These are phyloP conservation scores for Papiliotrema fonsecae DNA, from an alignment of 1,284 basidiomycete species.

Conservation along the genomic window DNA sequence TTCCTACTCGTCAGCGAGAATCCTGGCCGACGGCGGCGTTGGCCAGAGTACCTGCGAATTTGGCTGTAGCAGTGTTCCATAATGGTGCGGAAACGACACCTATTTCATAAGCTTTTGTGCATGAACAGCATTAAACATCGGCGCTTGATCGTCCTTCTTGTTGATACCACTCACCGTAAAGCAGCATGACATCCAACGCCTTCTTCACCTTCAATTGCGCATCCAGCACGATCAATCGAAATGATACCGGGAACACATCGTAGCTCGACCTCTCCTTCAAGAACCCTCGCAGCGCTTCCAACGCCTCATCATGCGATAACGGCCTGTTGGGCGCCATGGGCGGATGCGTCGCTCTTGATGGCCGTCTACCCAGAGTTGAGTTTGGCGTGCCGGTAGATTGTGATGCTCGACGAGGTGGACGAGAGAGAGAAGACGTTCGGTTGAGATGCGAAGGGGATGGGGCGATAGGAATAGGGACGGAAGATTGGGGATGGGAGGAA, in stretches of 20 bases:
- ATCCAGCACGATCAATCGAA: constrained; percentile 93
- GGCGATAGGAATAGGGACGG: constrained; percentile 13
- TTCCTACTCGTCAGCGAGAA: constrained; percentile 53
- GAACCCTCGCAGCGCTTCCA: constrained; percentile 73
- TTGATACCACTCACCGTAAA: constrained; percentile 61
- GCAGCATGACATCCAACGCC: constrained; percentile 79
- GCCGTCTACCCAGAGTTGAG: constrained; percentile 27
- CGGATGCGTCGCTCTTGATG: constrained; percentile 36
- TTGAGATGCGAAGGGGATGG: constrained; percentile 8
- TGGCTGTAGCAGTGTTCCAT: constrained; percentile 90
- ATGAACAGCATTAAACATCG: background rate
- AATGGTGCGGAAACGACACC: constrained; percentile 96
- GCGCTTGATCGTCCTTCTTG: background rate
- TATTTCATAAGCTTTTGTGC: constrained; percentile 38
- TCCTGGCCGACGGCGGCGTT: background rate
- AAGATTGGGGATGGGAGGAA: constrained; percentile 10
- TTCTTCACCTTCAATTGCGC: constrained; percentile 90
- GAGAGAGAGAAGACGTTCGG: constrained; percentile 11
- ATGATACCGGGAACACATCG: constrained; percentile 94
- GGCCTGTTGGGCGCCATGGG: constrained; percentile 24
- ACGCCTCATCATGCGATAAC: constrained; percentile 61
- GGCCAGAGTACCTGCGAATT: constrained; percentile 59
- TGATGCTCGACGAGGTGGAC: constrained; percentile 9
- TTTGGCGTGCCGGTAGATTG: constrained; percentile 8
- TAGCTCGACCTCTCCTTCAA: constrained; percentile 82